A percentile compares a stretch with the other conserved stretches of the same genome.
phyloP scores from a whole-genome alignment of 306 rosid species.

The Ziziphus jujuba region DNA sequence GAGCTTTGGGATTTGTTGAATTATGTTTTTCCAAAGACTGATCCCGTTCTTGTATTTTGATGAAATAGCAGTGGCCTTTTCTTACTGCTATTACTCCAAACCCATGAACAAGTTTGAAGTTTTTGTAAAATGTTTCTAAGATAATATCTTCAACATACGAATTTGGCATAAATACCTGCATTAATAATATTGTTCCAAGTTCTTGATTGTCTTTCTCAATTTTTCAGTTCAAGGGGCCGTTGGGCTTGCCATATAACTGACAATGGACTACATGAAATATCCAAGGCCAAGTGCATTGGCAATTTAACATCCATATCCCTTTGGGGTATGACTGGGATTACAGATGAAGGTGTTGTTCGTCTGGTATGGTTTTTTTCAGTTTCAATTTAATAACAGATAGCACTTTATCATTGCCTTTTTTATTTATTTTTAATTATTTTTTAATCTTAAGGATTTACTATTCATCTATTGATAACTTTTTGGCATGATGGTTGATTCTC shows the following conservation, averaged over 20 bases:
- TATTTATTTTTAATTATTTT: too few relatives aligned
- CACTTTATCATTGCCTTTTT: neutral
- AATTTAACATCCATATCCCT: constrained; percentile 79
- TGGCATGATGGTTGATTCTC: too few relatives aligned
- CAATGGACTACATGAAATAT: constrained; percentile 60
- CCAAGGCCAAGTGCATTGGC: constrained; percentile 64
- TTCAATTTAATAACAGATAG: neutral
- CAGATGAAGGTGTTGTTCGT: constrained; percentile 82
- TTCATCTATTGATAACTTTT: neutral
- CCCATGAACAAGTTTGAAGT: too few relatives aligned
- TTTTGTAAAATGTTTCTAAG: neutral
- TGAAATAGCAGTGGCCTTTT: neutral
- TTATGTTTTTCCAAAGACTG: neutral
- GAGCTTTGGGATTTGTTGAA: too few relatives aligned
- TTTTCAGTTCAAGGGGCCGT: constrained; percentile 78
- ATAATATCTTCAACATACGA: too few relatives aligned
- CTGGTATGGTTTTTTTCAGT: constrained; percentile 49
- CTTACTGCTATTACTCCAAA: neutral
- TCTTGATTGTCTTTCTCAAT: constrained; percentile 2
- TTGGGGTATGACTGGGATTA: constrained; percentile 94
- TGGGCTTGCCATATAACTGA: constrained; percentile 92
- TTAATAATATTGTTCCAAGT: neutral
- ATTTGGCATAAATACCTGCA: neutral
- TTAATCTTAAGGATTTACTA: neutral
- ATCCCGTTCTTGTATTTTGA: neutral